phyloP scores from a whole-genome alignment of 1,284 basidiomycete species.

The Coniophora puteana region DNA sequence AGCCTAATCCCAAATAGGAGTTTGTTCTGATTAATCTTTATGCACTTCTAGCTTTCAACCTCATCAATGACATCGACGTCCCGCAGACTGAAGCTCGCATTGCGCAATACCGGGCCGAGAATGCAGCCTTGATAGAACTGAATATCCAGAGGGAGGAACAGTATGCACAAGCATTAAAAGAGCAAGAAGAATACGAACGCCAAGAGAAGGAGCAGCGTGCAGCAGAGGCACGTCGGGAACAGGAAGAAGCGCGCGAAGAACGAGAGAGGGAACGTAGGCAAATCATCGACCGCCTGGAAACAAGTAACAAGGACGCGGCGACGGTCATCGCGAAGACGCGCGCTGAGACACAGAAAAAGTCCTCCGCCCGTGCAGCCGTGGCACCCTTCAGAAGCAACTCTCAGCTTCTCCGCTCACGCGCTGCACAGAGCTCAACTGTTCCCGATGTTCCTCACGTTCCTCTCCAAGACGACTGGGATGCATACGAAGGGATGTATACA shows the following conservation, averaged over 20 bases:
- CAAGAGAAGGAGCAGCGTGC: slow-evolving; percentile 72
- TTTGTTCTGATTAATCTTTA: slow-evolving; percentile 2
- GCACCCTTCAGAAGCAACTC: slow-evolving; percentile 45
- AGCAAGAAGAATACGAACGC: slow-evolving; percentile 72
- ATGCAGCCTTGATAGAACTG: slow-evolving; percentile 75
- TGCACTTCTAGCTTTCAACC: slow-evolving; percentile 76
- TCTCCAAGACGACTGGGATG: slow-evolving; percentile 70
- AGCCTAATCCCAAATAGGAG: slow-evolving; percentile 25
- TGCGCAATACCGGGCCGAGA: slow-evolving; percentile 74
- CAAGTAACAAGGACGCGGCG: slow-evolving; percentile 64
- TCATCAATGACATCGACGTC: slow-evolving; percentile 91
- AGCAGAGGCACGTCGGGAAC: slow-evolving; percentile 60
- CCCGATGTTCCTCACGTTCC: slow-evolving; percentile 77
- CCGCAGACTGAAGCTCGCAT: slow-evolving; percentile 83
- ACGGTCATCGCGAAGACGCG: slow-evolving; percentile 70
- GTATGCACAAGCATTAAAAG: slow-evolving; percentile 63
- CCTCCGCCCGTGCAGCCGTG: slow-evolving; percentile 48
- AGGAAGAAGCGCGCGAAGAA: slow-evolving; percentile 75
- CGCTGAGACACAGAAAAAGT: slow-evolving; percentile 56
- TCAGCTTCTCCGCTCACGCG: slow-evolving; percentile 51
- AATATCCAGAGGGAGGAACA: slow-evolving; percentile 78
- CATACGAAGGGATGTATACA: slow-evolving; percentile 66
- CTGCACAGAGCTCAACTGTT: slow-evolving; percentile 53
- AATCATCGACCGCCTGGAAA: slow-evolving; percentile 78
- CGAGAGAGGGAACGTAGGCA: slow-evolving; percentile 71